A percentile compares a stretch with the other conserved stretches of the same genome.
Evolutionary conservation across 1,139 yeast species (phyloP).

Genomic region (Yamadazyma aaseri): DNA sequence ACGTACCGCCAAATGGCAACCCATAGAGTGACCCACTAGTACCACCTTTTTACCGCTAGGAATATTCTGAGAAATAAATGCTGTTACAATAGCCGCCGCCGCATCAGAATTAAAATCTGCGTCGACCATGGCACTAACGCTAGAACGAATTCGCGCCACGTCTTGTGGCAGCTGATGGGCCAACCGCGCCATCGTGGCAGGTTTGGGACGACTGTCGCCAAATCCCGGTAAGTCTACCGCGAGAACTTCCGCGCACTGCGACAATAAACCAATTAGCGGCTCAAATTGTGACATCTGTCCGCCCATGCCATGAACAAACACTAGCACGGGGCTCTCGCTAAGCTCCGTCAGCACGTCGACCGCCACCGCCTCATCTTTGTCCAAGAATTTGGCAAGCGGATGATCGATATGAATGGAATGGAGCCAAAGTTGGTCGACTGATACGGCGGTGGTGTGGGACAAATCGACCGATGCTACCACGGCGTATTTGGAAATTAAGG

Average conservation of each 20-base stretch:
- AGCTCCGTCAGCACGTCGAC: conserved; percentile 34
- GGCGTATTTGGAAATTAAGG: conserved; percentile 50
- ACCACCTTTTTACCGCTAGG: conserved; percentile 50
- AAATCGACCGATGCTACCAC: conserved; percentile 37
- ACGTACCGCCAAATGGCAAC: conserved; percentile 55
- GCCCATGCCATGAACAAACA: conserved; percentile 73
- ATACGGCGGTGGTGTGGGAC: conserved; percentile 17
- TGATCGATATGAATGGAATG: conserved; percentile 52
- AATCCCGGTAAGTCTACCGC: conserved; percentile 76
- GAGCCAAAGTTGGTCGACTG: conserved; percentile 37
- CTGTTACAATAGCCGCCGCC: conserved; percentile 45
- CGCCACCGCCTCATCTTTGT: conserved; percentile 32
- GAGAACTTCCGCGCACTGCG: conserved; percentile 64
- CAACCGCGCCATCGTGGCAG: conserved; percentile 21
- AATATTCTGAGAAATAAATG: conserved; percentile 38
- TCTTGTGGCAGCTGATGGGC: conserved; percentile 26
- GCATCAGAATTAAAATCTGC: conserved; percentile 47
- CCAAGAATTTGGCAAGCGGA: conserved; percentile 49
- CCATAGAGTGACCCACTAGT: conserved; percentile 76
- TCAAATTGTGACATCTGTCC: conserved; percentile 78
- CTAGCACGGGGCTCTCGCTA: conserved; percentile 52
- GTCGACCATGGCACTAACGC: conserved; percentile 36
- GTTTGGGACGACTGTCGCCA: conserved; percentile 49
- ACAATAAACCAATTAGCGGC: conserved; percentile 58
- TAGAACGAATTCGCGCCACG: conserved; percentile 26